A percentile compares a stretch with the other conserved stretches of the same genome.
These are phyloP conservation scores for Manihot esculenta DNA, from an alignment of 441 rosid species.

Conservation along the genomic window DNA sequence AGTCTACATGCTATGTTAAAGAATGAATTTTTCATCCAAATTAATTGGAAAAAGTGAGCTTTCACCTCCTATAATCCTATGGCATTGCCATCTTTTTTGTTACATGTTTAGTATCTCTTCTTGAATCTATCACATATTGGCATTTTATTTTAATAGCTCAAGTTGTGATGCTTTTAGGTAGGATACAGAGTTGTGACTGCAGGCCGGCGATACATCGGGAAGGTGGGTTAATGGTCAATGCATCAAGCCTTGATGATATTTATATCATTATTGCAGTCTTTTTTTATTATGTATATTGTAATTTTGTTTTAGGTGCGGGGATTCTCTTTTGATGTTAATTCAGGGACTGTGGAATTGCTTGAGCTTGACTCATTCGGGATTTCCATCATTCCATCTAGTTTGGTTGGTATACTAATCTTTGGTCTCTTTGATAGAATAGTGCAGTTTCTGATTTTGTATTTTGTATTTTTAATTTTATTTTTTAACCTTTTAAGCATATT, in stretches of 20 bases:
- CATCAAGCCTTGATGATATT: not conserved
- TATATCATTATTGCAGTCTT: conserved; percentile 7
- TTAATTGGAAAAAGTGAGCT: not conserved
- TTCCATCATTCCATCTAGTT: conserved; percentile 81
- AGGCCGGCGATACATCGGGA: conserved; percentile 60
- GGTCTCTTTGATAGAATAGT: conserved; percentile 3
- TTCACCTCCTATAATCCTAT: not conserved
- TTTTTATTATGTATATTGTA: not conserved
- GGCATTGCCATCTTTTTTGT: not conserved
- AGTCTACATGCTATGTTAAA: not conserved
- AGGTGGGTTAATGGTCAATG: conserved; percentile 42
- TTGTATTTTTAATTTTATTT: not conserved
- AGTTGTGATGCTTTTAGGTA: conserved; percentile 53
- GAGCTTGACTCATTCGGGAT: conserved; percentile 91
- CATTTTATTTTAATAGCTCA: conserved; percentile 17
- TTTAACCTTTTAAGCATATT: not conserved
- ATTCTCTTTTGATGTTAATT: conserved; percentile 72
- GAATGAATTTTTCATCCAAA: not conserved
- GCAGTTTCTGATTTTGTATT: not conserved
- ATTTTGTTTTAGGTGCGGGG: conserved; percentile 63
- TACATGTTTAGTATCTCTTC: not conserved
- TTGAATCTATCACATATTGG: not conserved
- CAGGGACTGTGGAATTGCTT: conserved; percentile 75
- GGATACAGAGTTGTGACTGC: conserved; percentile 79
- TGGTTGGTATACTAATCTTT: conserved; percentile 48